Evolutionary conservation across 305 asterid genomes (phyloP).

Genomic region (Stenogyne calaminthoides): DNA sequence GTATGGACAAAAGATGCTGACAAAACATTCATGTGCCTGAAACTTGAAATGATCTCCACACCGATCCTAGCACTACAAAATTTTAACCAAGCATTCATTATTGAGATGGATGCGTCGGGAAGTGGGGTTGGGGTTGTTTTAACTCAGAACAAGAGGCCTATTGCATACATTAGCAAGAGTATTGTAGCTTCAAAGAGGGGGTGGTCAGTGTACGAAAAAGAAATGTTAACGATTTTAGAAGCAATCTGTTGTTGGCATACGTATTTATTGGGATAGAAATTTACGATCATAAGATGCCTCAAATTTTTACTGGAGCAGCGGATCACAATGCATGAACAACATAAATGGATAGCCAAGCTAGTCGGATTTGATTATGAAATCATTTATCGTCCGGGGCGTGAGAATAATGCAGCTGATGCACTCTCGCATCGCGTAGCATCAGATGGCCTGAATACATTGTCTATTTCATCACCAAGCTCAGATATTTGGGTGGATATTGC

Average conservation of each 20-base stretch:
- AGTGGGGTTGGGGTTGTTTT: background rate
- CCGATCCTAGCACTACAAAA: background rate
- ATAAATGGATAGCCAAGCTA: too few relatives aligned
- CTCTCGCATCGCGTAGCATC: too few relatives aligned
- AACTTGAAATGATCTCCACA: background rate
- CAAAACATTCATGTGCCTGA: background rate
- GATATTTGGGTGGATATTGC: too few relatives aligned
- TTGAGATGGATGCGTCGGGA: background rate
- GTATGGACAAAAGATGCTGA: background rate
- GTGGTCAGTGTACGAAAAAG: background rate
- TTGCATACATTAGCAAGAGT: background rate
- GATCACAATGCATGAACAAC: too few relatives aligned
- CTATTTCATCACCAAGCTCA: too few relatives aligned
- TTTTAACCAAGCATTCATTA: background rate
- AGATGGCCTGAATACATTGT: too few relatives aligned
- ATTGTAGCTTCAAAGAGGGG: background rate
- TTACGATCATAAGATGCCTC: too few relatives aligned
- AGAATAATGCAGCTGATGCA: too few relatives aligned
- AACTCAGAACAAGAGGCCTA: background rate
- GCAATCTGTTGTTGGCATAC: background rate
- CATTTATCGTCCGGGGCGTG: too few relatives aligned
- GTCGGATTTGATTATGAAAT: too few relatives aligned
- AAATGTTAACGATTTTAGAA: background rate
- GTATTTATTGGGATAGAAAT: background rate
- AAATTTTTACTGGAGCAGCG: too few relatives aligned